A percentile compares a stretch with the other conserved stretches of the same genome.
Conservation (phyloP, 352 stramenopile genomes). For the Pythium rhizo-oryzae region DNA sequence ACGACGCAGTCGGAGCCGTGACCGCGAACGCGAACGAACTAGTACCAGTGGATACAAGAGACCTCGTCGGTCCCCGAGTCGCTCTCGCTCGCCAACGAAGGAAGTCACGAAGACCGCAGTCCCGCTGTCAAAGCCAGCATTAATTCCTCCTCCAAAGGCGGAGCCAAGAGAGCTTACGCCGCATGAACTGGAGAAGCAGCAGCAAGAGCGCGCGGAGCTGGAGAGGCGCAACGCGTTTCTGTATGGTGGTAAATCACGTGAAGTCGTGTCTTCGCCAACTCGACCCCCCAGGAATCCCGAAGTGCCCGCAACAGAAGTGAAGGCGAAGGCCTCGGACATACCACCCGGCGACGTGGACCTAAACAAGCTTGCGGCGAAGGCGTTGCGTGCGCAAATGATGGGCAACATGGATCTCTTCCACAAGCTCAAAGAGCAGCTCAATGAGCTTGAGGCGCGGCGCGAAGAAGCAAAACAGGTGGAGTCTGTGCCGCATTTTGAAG, state of each 20-base stretch:
- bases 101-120: not conserved
- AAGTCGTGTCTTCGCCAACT: not conserved
- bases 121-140: not conserved
- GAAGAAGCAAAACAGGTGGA: slow-evolving; percentile 44
- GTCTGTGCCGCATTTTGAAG: slow-evolving; percentile 62
- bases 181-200: slow-evolving; percentile 14
- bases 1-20: slow-evolving; percentile 16
- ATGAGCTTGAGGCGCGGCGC: slow-evolving; percentile 71
- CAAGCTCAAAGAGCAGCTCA: slow-evolving; percentile 75
- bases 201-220: slow-evolving; percentile 41
- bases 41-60: slow-evolving; percentile 1
- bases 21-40: not conserved
- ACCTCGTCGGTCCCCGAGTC: slow-evolving; percentile 16
- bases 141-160: not conserved
- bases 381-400: slow-evolving; percentile 82
- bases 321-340: not conserved
- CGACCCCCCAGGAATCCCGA: not conserved
- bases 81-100: slow-evolving; percentile 19
- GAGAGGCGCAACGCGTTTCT: slow-evolving; percentile 65
- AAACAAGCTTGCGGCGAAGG: slow-evolving; percentile 82
- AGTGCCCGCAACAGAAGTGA: not conserved
- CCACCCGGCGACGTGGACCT: slow-evolving; percentile 42
- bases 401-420: slow-evolving; percentile 76
- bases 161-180: slow-evolving; percentile 21
- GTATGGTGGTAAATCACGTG: slow-evolving; percentile 38